phyloP scores from a whole-genome alignment of 306 rosid genomes.

The Albizia julibrissin region DNA sequence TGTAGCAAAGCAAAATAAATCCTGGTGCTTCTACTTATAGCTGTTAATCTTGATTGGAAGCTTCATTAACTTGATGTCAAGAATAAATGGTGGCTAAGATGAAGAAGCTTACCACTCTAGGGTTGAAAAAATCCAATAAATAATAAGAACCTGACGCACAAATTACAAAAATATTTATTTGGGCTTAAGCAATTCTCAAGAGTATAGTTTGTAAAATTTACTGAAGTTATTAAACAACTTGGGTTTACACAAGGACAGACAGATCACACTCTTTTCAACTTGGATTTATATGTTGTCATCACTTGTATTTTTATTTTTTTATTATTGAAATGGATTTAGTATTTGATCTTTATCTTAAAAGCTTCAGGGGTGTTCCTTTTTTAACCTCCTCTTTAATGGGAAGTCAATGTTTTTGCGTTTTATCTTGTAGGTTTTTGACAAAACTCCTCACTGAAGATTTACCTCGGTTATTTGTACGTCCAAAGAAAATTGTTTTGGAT shows the following conservation, averaged over 20 bases:
- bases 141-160: neutral
- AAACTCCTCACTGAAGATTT: constrained; percentile 97
- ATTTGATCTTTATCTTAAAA: constrained; percentile 15
- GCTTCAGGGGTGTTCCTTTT: neutral
- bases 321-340: constrained; percentile 20
- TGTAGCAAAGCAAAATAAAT: neutral
- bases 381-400: constrained; percentile 14
- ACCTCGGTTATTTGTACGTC: constrained; percentile 95
- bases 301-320: neutral
- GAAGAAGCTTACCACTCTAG: neutral
- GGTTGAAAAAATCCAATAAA: neutral
- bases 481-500: constrained; percentile 94
- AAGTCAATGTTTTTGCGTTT: constrained; percentile 13
- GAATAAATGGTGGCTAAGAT: neutral
- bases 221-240: neutral
- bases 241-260: neutral
- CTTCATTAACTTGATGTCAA: neutral
- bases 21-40: neutral
- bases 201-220: neutral
- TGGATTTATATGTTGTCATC: neutral
- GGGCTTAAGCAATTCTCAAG: neutral
- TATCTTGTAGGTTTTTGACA: constrained; percentile 76
- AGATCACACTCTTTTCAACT: neutral
- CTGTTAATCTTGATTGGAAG: neutral
- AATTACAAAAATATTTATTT: neutral